Evolutionary conservation across 768 basidiomycete genomes (phyloP), one percentile per base, ranked within the genome.

Genomic region (Nidula microcarpa): DNA sequence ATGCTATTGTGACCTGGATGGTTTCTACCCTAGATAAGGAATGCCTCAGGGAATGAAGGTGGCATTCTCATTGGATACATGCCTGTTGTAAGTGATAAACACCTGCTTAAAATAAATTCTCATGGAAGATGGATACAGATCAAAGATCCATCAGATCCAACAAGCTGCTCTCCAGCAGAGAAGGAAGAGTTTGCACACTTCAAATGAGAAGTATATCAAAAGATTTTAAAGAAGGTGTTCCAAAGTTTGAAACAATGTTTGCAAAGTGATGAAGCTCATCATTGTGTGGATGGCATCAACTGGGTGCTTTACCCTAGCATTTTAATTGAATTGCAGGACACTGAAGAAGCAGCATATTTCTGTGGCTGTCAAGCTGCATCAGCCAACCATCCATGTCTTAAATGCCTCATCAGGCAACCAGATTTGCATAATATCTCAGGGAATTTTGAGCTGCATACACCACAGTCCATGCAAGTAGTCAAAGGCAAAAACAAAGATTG

Each of bases 11-110:
- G 64, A 0, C 43, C 64, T 8, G 55, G 54, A 5, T 67, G 57
- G 54, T 63, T 66, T 23, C 68, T 65, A 36, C 17, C 57, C 32
- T 11, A 57, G 6, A 66, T 70, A 16, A 49, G 63, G 14, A 70
- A 70, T 53, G 65, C 57, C 0, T 68, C 68, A n/a, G 68, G 68
- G 13, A 70, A 70, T 54, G 68, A 68, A 9, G 68, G 68, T 7
- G 66, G 68, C 8, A 47, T 67, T 9, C 53, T 70, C 0, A 6
- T 68, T 13, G 64, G 64, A 7, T 68, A 65, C 46, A 66, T 69
- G 62, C 61, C 61, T 5, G 51, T 58, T 17, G 68, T 69, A 54
- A 43, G 55, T 54, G 33, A 23, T 51, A 48, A 32, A n/a, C 13
- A 45, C 39, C 37, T 11, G 34, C 30, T 34, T 17, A 23, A 55